Conservation (phyloP, 768 basidiomycete genomes). For the Pilatotrama ljubarskyi region DNA sequence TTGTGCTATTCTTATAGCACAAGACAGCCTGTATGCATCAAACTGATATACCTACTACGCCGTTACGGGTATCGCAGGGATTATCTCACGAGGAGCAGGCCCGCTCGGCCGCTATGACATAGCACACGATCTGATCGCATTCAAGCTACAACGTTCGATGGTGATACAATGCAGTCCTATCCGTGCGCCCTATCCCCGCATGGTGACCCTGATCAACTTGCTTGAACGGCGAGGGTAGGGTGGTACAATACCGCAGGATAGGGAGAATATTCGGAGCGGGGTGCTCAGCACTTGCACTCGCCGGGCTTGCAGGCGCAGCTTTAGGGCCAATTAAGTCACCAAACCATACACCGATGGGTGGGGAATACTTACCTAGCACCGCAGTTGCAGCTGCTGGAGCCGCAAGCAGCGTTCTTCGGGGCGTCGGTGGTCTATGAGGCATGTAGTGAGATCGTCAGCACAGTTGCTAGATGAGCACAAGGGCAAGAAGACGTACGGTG, state of each 20-base stretch:
- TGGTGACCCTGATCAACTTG: not conserved
- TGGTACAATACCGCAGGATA: not conserved
- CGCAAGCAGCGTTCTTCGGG: slow-evolving; percentile 51
- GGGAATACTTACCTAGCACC: slow-evolving; percentile 43
- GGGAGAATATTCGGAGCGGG: not conserved
- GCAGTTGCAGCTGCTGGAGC: slow-evolving; percentile 50
- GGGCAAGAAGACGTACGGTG: slow-evolving; percentile 13
- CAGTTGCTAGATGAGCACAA: not conserved
- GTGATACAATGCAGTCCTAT: not conserved
- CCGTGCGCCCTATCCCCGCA: slow-evolving; percentile 4
- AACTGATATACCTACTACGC: no score
- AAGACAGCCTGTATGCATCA: not conserved
- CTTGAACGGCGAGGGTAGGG: not conserved
- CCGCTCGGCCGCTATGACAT: not conserved
- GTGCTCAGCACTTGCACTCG: slow-evolving; percentile 63
- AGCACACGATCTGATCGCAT: not conserved
- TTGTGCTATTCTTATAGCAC: not conserved
- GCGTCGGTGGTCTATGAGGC: slow-evolving; percentile 21
- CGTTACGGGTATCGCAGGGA: no score
- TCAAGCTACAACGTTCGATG: not conserved
- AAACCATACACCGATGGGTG: not conserved
- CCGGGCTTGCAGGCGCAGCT: slow-evolving; percentile 64
- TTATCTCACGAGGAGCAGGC: no score
- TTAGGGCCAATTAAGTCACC: not conserved
- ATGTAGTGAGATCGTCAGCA: not conserved